These are phyloP conservation scores for Ampelomyces quisqualis DNA, from an alignment of 2,329 filamentous ascomycete genomes.

Conservation along the genomic window DNA sequence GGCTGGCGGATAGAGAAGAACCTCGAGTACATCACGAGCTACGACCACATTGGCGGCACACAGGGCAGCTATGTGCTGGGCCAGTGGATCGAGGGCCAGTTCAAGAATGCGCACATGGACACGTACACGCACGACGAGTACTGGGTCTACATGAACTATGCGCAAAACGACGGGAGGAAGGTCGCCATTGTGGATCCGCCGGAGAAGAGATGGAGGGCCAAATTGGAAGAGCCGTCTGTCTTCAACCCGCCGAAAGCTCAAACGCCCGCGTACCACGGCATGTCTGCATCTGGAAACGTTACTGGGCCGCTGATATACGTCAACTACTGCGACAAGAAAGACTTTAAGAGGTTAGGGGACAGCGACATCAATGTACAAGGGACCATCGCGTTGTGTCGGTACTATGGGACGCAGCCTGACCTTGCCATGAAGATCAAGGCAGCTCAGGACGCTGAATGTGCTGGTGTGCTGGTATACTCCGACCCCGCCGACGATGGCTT, in stretches of 20 bases:
- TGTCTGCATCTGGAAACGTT: conserved; percentile 83
- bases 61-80: conserved; percentile 87
- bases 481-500: conserved; percentile 87
- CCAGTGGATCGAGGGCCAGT: conserved; percentile 78
- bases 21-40: conserved; percentile 74
- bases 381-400: conserved; percentile 79
- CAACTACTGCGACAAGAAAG: conserved; percentile 83
- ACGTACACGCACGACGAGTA: conserved; percentile 72
- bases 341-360: conserved; percentile 73
- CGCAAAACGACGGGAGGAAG: conserved; percentile 70
- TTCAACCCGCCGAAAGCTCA: conserved; percentile 62
- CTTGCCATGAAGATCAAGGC: conserved; percentile 82
- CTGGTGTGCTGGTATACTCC: conserved; percentile 87
- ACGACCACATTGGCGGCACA: conserved; percentile 90
- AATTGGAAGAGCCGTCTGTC: conserved; percentile 76
- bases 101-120: conserved; percentile 71
- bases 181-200: conserved; percentile 76
- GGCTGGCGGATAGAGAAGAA: conserved; percentile 63
- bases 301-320: conserved; percentile 86
- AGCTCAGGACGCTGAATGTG: conserved; percentile 81
- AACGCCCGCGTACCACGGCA: conserved; percentile 80
- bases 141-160: conserved; percentile 91
- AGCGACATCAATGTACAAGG: conserved; percentile 72
- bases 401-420: conserved; percentile 73
- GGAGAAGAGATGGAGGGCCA: conserved; percentile 72